Conservation (phyloP, 805 yeast species). For the Yamadazyma sp. region DNA sequence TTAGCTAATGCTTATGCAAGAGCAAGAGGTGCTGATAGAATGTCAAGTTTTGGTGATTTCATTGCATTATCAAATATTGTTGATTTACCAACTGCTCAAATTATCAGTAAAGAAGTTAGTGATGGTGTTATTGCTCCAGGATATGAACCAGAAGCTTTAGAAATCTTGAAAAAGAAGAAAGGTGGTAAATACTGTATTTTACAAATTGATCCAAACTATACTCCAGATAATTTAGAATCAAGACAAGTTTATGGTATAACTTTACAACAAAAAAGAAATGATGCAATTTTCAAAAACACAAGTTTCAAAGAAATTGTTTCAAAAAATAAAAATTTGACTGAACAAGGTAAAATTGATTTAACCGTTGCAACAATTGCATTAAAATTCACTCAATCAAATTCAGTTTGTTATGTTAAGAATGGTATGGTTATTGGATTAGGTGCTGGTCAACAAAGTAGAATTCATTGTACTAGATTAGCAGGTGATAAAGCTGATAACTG, state of each 20-base stretch:
- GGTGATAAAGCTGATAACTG: conserved; percentile 99
- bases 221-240: conserved; percentile 77
- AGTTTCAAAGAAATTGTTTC: conserved; percentile 92
- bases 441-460: conserved; percentile 99
- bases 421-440: conserved; percentile 99
- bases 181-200: conserved; percentile 95
- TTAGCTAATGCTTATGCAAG: conserved; percentile 98
- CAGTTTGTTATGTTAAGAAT: conserved; percentile 96
- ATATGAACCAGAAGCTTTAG: conserved; percentile 88
- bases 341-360: conserved; percentile 89
- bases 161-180: conserved; percentile 84
- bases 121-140: conserved; percentile 99
- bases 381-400: conserved; percentile 97
- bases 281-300: conserved; percentile 88
- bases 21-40: conserved; percentile 99
- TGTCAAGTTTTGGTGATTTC: conserved; percentile 98
- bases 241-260: conserved; percentile 96
- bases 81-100: conserved; percentile 93
- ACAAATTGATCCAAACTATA: conserved; percentile 93
- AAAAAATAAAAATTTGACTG: conserved; percentile 78
- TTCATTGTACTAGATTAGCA: conserved; percentile 98
- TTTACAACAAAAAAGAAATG: conserved; percentile 95
- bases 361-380: conserved; percentile 96
- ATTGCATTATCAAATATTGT: conserved; percentile 96
- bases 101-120: conserved; percentile 94